Conservation (phyloP, 106 monocot species). For the Xerophyta viscosa region DNA sequence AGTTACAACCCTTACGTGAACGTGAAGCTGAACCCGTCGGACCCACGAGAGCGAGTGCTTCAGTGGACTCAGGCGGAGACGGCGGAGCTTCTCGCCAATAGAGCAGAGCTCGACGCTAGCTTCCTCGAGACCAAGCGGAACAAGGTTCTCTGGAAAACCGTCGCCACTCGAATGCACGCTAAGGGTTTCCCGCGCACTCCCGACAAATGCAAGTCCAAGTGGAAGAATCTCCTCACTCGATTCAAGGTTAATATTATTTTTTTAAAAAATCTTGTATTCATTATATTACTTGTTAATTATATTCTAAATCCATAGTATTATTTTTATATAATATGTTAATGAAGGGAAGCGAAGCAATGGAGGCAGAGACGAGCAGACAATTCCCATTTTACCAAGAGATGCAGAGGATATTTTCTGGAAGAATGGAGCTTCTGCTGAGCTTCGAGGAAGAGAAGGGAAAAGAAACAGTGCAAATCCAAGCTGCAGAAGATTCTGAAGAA, state of each 20-base stretch:
- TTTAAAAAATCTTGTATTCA: not conserved
- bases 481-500: not conserved
- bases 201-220: constrained; percentile 99
- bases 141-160: constrained; percentile 61
- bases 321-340: not conserved
- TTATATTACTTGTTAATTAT: not conserved
- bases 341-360: constrained; percentile 49
- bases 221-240: constrained; percentile 94
- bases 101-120: constrained; percentile 52
- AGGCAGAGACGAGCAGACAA: constrained; percentile 18
- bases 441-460: constrained; percentile 14
- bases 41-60: constrained; percentile 24
- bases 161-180: constrained; percentile 38
- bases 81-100: constrained; percentile 38
- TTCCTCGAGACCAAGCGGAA: constrained; percentile 81
- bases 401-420: constrained; percentile 41
- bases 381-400: constrained; percentile 76
- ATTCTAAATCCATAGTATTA: not conserved
- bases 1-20: not conserved
- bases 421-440: constrained; percentile 32
- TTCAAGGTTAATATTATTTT: constrained; percentile 47
- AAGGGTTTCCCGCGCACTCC: constrained; percentile 62
- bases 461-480: constrained; percentile 1
- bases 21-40: constrained; percentile 3
- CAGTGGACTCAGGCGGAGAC: constrained; percentile 83